Base-by-base conservation (phyloP, 2,329 filamentous ascomycete genomes). In the Aureobasidium sp. region DNA sequence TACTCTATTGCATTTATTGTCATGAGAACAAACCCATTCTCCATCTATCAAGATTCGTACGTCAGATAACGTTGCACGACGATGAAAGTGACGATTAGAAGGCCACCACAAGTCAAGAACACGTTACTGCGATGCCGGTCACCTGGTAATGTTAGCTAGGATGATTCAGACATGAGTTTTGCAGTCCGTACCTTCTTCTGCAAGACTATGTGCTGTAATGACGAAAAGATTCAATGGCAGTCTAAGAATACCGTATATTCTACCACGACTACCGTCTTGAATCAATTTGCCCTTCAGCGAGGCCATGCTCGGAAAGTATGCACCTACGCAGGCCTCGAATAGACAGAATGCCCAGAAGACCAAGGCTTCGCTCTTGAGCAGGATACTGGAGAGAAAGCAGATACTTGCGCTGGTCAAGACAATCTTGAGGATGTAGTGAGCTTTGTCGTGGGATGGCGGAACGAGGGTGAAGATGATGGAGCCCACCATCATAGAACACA, bases 151-250 rank as follows among this genome's bases (percentile, higher is more conserved):
- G 27, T 53, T 29, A 63, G 55, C 39, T 39, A 20, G 17, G 13
- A 32, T 27, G 20, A 2, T 12, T 20, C 3, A 9, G 6, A 12
- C 13, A n/a, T 46, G 24, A 36, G 1, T 32, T 26, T 1, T 39
- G 5, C 6, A n/a, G 13, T 9, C 47, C 62, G 44, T 46, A 68
- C 68, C 68, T 64, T 68, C 80, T 63, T 75, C 71, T 5, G 79
- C 78, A 43, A 80, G 69, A 20, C 74, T 72, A 55, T 84, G 68
- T 13, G 80, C 78, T 6, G 78, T 72, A 10, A 84, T 78, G 1
- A 85, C 81, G 67, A 84, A 83, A 17, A 81, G 65, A 67, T 86
- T 86, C 64, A 87, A 71, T 12, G 84, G 84, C 15, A 86, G 75
- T 34, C 84, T 77, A 68, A 86, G 73, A 59, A 84, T 73, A 17